Conservation (phyloP, 2,329 filamentous ascomycete species). For the Tolypocladium sp. region DNA sequence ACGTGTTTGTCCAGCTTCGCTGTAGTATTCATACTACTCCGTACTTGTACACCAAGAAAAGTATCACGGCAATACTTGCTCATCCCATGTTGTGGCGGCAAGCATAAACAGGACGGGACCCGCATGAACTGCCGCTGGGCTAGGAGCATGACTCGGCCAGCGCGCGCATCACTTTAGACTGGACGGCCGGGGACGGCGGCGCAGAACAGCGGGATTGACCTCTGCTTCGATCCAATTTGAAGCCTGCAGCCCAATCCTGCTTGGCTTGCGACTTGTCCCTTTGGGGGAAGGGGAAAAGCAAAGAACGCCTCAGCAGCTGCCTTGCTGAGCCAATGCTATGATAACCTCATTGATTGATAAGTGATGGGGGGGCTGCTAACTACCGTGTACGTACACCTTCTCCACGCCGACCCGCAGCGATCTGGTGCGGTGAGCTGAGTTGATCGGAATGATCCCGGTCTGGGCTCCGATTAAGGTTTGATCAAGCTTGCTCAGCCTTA, state of each 20-base stretch:
- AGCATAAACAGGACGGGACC: too few species aligned
- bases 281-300: background rate
- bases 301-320: too few species aligned
- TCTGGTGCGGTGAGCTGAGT: background rate
- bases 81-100: background rate
- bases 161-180: background rate
- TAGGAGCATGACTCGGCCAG: background rate
- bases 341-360: background rate
- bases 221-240: too few species aligned
- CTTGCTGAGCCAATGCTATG: background rate
- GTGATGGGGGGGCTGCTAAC: background rate
- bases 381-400: background rate
- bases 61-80: background rate
- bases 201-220: too few species aligned
- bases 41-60: background rate
- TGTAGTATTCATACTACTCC: background rate
- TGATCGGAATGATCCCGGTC: background rate
- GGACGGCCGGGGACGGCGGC: too few species aligned
- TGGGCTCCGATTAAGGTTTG: background rate
- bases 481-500: background rate
- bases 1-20: background rate
- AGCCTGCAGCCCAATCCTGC: too few species aligned
- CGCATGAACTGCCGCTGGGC: too few species aligned
- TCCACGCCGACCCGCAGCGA: background rate
- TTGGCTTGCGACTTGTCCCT: background rate